Percentiles rank a stretch among this genome's conserved stretches.
Evolutionary conservation across 169 alveolate genomes (phyloP).

Genomic region (Prorocentrum cordatum): DNA sequence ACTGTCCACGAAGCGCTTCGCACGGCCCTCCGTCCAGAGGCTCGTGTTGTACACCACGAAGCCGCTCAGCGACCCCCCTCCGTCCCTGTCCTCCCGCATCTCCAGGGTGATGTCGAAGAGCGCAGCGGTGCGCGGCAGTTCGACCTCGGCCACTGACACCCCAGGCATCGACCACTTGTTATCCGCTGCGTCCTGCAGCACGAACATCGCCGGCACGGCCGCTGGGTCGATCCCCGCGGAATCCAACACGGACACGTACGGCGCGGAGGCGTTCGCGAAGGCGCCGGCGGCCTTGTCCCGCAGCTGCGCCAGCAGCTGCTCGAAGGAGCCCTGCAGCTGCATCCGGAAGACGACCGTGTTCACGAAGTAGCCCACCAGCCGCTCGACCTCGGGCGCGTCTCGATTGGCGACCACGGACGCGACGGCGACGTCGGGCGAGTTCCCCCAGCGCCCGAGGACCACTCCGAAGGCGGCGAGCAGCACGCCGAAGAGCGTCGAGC

Average conservation of each 20-base stretch:
- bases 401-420: conserved; percentile 51
- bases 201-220: conserved; percentile 39
- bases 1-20: background rate
- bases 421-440: conserved; percentile 13
- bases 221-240: conserved; percentile 31
- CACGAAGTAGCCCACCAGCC: conserved; percentile 50
- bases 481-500: conserved; percentile 24
- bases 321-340: background rate
- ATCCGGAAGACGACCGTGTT: conserved; percentile 52
- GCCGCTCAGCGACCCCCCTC: background rate
- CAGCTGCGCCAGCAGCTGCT: conserved; percentile 9
- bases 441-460: conserved; percentile 40
- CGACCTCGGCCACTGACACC: conserved; percentile 22
- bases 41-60: conserved; percentile 39
- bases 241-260: background rate
- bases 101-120: conserved; percentile 43
- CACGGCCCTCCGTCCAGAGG: conserved; percentile 14
- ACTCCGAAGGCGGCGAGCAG: conserved; percentile 10
- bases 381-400: conserved; percentile 18
- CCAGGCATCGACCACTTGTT: too few relatives aligned
- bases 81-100: conserved; percentile 15
- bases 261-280: background rate
- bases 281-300: conserved; percentile 12
- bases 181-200: conserved; percentile 4
- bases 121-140: conserved; percentile 14